Percentiles rank a stretch among this genome's conserved stretches.
phyloP scores from a whole-genome alignment of 345 rosid genomes.

The Psidium guajava region DNA sequence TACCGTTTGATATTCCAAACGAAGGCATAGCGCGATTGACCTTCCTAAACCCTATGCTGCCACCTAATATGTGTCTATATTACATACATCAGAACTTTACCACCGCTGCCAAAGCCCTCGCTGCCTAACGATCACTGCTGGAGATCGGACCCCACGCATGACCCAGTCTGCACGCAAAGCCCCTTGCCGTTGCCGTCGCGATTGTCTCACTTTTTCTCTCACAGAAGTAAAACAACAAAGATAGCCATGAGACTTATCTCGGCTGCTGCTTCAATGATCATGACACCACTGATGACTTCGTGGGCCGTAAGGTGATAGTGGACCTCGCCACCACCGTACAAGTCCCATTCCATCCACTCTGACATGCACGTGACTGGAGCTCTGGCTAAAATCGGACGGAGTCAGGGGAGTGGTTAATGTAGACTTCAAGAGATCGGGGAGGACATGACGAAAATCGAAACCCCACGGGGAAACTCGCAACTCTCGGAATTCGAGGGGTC shows the following conservation, averaged over 20 bases:
- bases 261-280: background rate
- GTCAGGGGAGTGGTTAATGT: background rate
- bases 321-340: background rate
- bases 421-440: background rate
- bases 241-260: background rate
- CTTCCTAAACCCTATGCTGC: background rate
- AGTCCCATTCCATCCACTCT: background rate
- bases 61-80: background rate
- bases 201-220: no score
- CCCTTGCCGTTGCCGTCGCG: no score
- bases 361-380: background rate
- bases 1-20: background rate
- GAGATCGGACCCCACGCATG: no score
- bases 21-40: rapidly evolving
- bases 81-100: background rate
- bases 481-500: background rate
- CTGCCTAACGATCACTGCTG: background rate
- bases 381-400: background rate
- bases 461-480: rapidly evolving
- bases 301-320: background rate
- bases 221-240: background rate
- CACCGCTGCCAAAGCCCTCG: background rate
- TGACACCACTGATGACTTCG: background rate
- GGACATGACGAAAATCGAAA: background rate
- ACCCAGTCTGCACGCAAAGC: no score